Evolutionary conservation across 768 basidiomycete species (phyloP), one percentile per base, ranked within the genome.

Genomic region (Leccinum fibrillosum): DNA sequence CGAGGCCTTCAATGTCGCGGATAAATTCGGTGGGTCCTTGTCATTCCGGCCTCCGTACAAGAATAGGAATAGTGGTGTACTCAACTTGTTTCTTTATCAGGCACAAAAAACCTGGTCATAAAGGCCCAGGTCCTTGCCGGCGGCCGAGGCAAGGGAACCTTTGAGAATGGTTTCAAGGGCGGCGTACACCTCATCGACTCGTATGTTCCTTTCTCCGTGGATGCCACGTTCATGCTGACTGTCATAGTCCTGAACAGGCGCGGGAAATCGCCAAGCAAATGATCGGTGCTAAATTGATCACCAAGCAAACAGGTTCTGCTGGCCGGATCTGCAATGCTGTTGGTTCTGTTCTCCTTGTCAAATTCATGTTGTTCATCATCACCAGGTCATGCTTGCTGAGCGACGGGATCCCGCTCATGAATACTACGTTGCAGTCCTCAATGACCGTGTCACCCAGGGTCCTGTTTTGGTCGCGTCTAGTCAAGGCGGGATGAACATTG

Each of bases 401-500:
- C 89, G 92, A 64, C 88, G 94, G 61, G 85, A 90, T 60, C 92
- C 97, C 34, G 83, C 86, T 44, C 97, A 99, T 72, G 97, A 99
- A 74, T 98, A 98, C 81, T 99, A 99, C 69, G 90, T 95, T 52
- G 97, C 97, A 13, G 85, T 98, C 32, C 84, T 99, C 55, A 98
- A 98, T 69, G 97, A 99, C 80, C 92, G 97, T 64, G 84, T 83
- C 13, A 79, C 88, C 6, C 88, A 93, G 59, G 89, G 91, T 13
- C 91, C 94, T 47, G 97, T 98, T 30, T 83, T 99, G 49, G 96
- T 99, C 54, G 88, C 88, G 19, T 98, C 97, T 47, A 82, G 82
- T 19, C 94, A 98, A 71, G 97, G 97, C 56, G 97, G 97, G 57
- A 99, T 99, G 97, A 98, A 98, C 76, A 99, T 99, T 69, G 97